Percentiles rank a stretch among this genome's conserved stretches.
Conservation (phyloP, 2,329 filamentous ascomycete genomes). For the Pseudogymnoascus sp. region DNA sequence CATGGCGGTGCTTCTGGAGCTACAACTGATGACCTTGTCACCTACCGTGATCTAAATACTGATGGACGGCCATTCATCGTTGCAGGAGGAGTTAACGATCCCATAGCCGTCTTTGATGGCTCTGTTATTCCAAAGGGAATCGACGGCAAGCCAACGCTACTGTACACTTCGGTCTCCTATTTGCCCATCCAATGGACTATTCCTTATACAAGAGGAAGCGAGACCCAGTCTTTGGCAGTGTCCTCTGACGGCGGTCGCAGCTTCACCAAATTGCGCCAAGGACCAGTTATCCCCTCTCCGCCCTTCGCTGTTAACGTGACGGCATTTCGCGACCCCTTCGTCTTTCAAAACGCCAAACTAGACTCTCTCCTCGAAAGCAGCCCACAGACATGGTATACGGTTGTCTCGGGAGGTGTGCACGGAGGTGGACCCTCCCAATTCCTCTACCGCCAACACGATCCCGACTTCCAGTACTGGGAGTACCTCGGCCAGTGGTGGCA, state of each 20-base stretch:
- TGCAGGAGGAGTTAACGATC: constrained; percentile 36
- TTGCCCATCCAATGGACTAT: constrained; percentile 41
- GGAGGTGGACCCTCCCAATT: constrained; percentile 33
- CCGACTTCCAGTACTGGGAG: constrained; percentile 33
- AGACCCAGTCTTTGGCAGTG: constrained; percentile 39
- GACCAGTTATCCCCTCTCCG: constrained; percentile 33
- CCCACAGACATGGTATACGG: constrained; percentile 32
- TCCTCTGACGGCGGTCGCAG: constrained; percentile 30
- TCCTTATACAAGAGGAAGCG: constrained; percentile 37
- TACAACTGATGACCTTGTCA: constrained; percentile 37
- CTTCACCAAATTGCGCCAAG: constrained; percentile 33
- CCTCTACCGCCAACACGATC: constrained; percentile 33
- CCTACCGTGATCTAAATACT: constrained; percentile 32
- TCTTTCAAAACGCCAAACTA: constrained; percentile 33
- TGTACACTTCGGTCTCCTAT: constrained; percentile 39
- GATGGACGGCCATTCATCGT: background rate
- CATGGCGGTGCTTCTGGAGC: constrained; percentile 31
- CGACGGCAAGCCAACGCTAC: constrained; percentile 36
- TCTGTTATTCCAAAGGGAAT: constrained; percentile 37
- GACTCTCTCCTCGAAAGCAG: constrained; percentile 30
- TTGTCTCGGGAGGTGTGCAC: constrained; percentile 36
- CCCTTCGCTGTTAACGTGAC: constrained; percentile 36
- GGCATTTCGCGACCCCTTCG: constrained; percentile 37
- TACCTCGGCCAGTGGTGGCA: constrained; percentile 35
- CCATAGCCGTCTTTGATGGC: constrained; percentile 39